phyloP scores from a whole-genome alignment of 2,329 filamentous ascomycete genomes.

The Mycogone perniciosa region DNA sequence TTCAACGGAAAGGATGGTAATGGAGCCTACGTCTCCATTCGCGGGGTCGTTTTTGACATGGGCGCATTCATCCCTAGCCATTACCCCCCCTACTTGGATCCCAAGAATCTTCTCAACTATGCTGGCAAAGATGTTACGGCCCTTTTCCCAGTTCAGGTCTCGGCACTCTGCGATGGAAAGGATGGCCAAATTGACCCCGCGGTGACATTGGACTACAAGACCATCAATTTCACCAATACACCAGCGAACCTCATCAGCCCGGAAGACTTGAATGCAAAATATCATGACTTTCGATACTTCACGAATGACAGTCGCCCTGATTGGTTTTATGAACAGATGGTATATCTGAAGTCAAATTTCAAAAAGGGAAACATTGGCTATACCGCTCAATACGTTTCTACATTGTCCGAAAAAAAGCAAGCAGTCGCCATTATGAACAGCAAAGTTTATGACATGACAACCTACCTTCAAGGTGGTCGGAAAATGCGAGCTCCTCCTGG shows the following conservation, averaged over 20 bases:
- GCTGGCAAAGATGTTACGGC: constrained; percentile 80
- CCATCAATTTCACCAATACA: constrained; percentile 65
- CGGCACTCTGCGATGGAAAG: constrained; percentile 76
- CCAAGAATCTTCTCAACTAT: constrained; percentile 65
- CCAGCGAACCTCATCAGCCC: constrained; percentile 54
- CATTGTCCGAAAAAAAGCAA: constrained; percentile 55
- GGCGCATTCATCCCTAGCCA: constrained; percentile 66
- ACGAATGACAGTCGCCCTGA: constrained; percentile 77
- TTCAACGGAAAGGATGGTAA: constrained; percentile 65
- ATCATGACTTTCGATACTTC: constrained; percentile 88
- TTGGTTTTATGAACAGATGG: constrained; percentile 90
- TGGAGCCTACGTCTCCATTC: constrained; percentile 69
- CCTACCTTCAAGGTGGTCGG: constrained; percentile 72
- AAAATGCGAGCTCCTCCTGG: constrained; percentile 52
- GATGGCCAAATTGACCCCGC: constrained; percentile 57
- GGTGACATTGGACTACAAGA: constrained; percentile 80
- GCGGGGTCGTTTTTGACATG: constrained; percentile 84
- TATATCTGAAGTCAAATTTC: constrained; percentile 68
- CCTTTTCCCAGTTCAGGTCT: constrained; percentile 92
- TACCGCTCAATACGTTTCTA: constrained; percentile 68
- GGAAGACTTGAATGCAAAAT: constrained; percentile 67
- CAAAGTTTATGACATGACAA: constrained; percentile 83
- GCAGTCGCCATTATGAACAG: constrained; percentile 72
- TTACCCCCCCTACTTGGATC: constrained; percentile 56
- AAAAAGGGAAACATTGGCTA: constrained; percentile 86